phyloP scores from a whole-genome alignment of 192 early-diverging fungal species.

The Entomortierella lignicola region DNA sequence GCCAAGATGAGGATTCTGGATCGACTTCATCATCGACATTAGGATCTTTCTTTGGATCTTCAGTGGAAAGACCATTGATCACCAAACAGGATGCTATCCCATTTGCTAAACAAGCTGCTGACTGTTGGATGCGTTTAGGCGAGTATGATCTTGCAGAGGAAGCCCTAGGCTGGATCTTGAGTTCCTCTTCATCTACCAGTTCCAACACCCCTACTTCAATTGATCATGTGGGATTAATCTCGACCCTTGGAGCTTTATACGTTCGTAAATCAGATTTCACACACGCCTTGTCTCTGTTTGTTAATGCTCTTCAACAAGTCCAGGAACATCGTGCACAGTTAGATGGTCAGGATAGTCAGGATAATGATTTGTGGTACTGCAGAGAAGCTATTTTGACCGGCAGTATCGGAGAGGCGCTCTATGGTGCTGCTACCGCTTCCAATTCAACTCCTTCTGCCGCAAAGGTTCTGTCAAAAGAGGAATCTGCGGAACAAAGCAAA shows the following conservation, averaged over 20 bases:
- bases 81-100: slow-evolving; percentile 22
- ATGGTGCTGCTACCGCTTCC: slow-evolving; percentile 32
- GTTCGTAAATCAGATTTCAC: slow-evolving; percentile 60
- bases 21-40: slow-evolving; percentile 1
- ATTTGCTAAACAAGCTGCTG: slow-evolving; percentile 31
- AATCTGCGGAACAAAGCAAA: neutral
- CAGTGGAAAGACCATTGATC: slow-evolving; percentile 17
- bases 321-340: slow-evolving; percentile 25
- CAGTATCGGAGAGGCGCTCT: slow-evolving; percentile 65
- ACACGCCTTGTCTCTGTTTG: slow-evolving; percentile 60
- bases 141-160: slow-evolving; percentile 45
- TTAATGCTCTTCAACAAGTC: slow-evolving; percentile 54
- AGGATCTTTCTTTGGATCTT: neutral
- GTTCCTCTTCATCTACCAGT: neutral
- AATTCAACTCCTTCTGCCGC: neutral
- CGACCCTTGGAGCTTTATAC: slow-evolving; percentile 62
- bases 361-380: slow-evolving; percentile 51
- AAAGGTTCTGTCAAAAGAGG: neutral
- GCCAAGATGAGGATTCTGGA: neutral
- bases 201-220: neutral
- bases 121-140: slow-evolving; percentile 49
- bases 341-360: neutral
- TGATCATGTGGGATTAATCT: slow-evolving; percentile 32
- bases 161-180: slow-evolving; percentile 57
- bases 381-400: slow-evolving; percentile 62